Evolutionary conservation across 1,284 basidiomycete species (phyloP).

Genomic region (Ganoderma leucocontextum): DNA sequence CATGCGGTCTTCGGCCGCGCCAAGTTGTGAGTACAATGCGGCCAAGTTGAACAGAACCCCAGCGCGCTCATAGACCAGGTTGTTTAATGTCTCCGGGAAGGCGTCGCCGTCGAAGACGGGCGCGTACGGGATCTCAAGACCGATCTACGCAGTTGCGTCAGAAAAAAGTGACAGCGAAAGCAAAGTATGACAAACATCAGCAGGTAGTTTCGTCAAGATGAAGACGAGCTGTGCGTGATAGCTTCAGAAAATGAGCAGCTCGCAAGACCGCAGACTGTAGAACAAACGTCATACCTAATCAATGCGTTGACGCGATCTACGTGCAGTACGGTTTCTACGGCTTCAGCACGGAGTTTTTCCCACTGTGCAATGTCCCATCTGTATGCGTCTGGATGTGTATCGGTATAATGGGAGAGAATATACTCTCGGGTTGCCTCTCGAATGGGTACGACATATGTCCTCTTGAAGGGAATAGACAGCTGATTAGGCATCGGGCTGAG

Average conservation of each 20-base stretch:
- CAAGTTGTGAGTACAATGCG: slow-evolving; percentile 81
- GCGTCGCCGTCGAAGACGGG: slow-evolving; percentile 69
- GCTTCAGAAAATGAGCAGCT: slow-evolving; percentile 50
- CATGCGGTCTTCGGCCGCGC: slow-evolving; percentile 71
- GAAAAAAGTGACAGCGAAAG: slow-evolving; percentile 6
- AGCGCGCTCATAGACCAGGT: slow-evolving; percentile 82
- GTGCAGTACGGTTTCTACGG: slow-evolving; percentile 65
- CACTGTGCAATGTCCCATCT: slow-evolving; percentile 80
- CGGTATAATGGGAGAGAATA: slow-evolving; percentile 71
- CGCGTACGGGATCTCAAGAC: slow-evolving; percentile 79
- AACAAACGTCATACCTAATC: slow-evolving; percentile 31
- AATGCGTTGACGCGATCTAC: slow-evolving; percentile 57
- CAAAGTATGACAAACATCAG: slow-evolving; percentile 56
- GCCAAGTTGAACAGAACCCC: slow-evolving; percentile 86
- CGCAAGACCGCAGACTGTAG: slow-evolving; percentile 2
- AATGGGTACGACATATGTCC: slow-evolving; percentile 67
- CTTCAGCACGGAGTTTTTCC: slow-evolving; percentile 73
- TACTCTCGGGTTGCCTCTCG: slow-evolving; percentile 70
- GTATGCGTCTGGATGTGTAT: slow-evolving; percentile 92
- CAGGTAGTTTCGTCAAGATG: slow-evolving; percentile 76
- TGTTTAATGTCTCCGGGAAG: slow-evolving; percentile 71
- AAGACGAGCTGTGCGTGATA: slow-evolving; percentile 91
- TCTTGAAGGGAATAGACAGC: slow-evolving; percentile 82
- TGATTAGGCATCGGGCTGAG: slow-evolving; percentile 76
- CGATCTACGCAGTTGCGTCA: slow-evolving; percentile 62